These are phyloP conservation scores for Patellifolia procumbens DNA, from an alignment of 179 eudicot genomes.

Conservation along the genomic window DNA sequence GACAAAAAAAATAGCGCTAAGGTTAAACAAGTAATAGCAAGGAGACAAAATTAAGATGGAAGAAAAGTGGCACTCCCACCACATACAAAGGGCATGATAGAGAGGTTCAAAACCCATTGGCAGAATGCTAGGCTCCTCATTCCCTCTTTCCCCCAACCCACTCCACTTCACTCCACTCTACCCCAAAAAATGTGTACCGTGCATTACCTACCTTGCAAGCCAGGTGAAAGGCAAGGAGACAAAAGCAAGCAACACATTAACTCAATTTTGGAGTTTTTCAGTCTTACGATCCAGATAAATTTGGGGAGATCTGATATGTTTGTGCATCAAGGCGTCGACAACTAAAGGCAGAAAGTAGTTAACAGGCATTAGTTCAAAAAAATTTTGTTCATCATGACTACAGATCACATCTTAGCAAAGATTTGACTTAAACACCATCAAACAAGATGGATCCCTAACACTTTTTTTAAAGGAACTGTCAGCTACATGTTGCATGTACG, in stretches of 20 bases:
- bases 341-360: not conserved
- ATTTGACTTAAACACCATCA: not conserved
- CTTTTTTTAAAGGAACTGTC: not conserved
- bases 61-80: not conserved
- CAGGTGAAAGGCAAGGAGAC: too few species aligned
- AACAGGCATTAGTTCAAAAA: not conserved
- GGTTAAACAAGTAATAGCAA: not conserved
- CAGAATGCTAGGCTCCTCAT: not conserved
- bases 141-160: not conserved
- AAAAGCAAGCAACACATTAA: not conserved
- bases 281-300: not conserved
- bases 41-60: not conserved
- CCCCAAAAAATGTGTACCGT: not conserved
- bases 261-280: not conserved
- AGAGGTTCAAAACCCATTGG: not conserved
- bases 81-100: not conserved
- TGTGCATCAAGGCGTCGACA: not conserved
- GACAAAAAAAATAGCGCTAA: conserved; percentile 27
- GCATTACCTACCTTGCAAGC: not conserved
- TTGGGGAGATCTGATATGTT: not conserved
- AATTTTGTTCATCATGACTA: too few species aligned
- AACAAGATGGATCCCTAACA: not conserved
- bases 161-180: not conserved
- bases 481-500: conserved; percentile 2
- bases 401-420: not conserved